These are phyloP conservation scores for Ramularia endophylla DNA, from an alignment of 2,329 filamentous ascomycete genomes.

Conservation along the genomic window DNA sequence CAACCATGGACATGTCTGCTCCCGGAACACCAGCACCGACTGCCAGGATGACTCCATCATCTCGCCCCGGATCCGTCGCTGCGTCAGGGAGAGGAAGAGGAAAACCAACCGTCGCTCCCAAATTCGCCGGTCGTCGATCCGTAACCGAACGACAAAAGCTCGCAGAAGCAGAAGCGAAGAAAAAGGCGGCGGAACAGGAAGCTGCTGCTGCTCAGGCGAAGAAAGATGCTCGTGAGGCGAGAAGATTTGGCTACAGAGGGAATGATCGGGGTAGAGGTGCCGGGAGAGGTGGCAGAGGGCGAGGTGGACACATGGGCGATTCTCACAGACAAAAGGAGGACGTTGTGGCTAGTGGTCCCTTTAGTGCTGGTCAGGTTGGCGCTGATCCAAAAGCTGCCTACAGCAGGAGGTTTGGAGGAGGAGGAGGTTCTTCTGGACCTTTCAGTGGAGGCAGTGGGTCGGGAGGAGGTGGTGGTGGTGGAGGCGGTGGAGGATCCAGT, in stretches of 20 bases:
- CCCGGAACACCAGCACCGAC: not conserved
- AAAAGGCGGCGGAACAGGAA: slow-evolving; percentile 21
- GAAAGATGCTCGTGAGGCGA: slow-evolving; percentile 21
- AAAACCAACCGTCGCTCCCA: slow-evolving; percentile 13
- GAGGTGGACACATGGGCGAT: slow-evolving; percentile 41
- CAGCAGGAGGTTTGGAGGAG: not conserved
- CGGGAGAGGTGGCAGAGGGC: slow-evolving; percentile 25
- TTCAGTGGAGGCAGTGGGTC: slow-evolving; percentile 6
- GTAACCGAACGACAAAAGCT: slow-evolving; percentile 40
- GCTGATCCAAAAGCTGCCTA: slow-evolving; percentile 9
- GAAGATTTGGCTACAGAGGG: slow-evolving; percentile 22
- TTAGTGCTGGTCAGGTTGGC: slow-evolving; percentile 31
- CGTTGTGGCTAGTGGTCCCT: slow-evolving; percentile 36
- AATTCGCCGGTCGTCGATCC: slow-evolving; percentile 40
- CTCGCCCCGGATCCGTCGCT: slow-evolving; percentile 14
- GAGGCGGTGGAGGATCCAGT: slow-evolving; percentile 18
- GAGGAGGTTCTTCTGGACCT: slow-evolving; percentile 6
- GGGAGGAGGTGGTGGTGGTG: slow-evolving; percentile 13
- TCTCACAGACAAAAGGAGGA: slow-evolving; percentile 19
- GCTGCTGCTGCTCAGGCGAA: slow-evolving; percentile 22
- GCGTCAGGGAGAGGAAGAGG: slow-evolving; percentile 16
- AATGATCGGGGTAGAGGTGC: slow-evolving; percentile 23
- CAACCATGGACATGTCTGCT: no score
- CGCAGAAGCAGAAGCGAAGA: slow-evolving; percentile 33
- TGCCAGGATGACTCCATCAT: slow-evolving; percentile 1